Base-by-base conservation (phyloP, 768 basidiomycete species). In the Pleurotus cornucopiae region DNA sequence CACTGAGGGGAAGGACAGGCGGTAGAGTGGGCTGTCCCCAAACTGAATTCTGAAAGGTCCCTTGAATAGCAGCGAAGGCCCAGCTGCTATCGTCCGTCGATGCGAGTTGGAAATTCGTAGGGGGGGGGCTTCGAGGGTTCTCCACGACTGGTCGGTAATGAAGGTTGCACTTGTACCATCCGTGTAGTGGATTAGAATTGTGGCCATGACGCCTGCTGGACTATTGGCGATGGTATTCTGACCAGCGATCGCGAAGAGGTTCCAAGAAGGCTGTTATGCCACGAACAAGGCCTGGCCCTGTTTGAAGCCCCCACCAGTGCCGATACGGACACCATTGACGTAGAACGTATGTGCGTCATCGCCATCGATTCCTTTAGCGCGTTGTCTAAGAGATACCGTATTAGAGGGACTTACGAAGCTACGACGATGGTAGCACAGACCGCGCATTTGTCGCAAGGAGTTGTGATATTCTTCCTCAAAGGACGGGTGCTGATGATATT, bases 111-210 rank as follows among this genome's bases (percentile, higher is more conserved):
- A 44, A 54, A 40, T 20, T 43, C 6, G 26, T 9, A 7, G 52
- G 40, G 38, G 43, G 21, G 37, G 12, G 12, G 38, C 39, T 25
- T 12, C 5, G n/a, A 54, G 26, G 3, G 52, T 54, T 20, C 25
- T 54, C 52, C 52, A 54, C n/a, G 52, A 16, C 18, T 54, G 26
- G 16, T 54, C 52, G 4, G 52, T 54, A 14, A 54, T 45, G 11
- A 43, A 41, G 11, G 40, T 54, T 2, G 39, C 52, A n/a, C 14
- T n/a, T 5, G 21, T 41, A 6, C 52, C 52, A 26, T 54, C 52
- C 3, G 39, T 9, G 16, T 54, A 54, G 13, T 54, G 39, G 11
- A 54, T 25, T 5, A 16, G 23, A 2, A 44, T 54, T 5, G 52
- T 43, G 5, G 52, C 52, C 14, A 41, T 41, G 1, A 54, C n/a